These are phyloP conservation scores for Inga leiocalycina DNA, from an alignment of 306 rosid species.

Conservation along the genomic window DNA sequence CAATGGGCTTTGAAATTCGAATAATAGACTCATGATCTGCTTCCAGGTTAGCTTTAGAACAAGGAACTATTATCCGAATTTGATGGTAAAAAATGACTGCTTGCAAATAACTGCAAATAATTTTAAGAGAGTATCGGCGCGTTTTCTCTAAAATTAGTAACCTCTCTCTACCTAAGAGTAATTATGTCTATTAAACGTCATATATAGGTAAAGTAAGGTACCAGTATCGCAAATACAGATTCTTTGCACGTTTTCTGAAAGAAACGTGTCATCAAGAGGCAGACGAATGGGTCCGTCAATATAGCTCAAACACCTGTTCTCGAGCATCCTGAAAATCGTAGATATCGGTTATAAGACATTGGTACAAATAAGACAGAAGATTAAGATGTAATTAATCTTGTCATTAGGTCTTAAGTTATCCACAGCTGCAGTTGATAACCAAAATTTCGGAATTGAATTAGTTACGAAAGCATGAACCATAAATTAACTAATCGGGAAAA, in stretches of 20 bases:
- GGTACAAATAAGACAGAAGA: not conserved
- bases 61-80: not conserved
- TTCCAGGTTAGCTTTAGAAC: not conserved
- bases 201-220: conserved; percentile 15
- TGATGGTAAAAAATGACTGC: not conserved
- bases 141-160: not conserved
- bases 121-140: not conserved
- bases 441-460: not conserved
- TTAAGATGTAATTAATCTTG: not conserved
- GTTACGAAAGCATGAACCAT: conserved; percentile 21
- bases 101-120: not conserved
- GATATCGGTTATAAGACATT: not conserved
- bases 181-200: not conserved
- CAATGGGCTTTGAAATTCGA: not conserved
- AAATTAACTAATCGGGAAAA: not conserved
- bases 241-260: conserved; percentile 73
- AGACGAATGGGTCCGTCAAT: conserved; percentile 75
- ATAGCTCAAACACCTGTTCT: conserved; percentile 91
- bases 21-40: not conserved
- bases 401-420: not conserved
- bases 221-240: conserved; percentile 83
- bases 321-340: conserved; percentile 75
- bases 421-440: not conserved
- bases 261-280: conserved; percentile 72
- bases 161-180: not conserved